phyloP scores from a whole-genome alignment of 2,329 filamentous ascomycete species.

The Trichoderma simmonsii region DNA sequence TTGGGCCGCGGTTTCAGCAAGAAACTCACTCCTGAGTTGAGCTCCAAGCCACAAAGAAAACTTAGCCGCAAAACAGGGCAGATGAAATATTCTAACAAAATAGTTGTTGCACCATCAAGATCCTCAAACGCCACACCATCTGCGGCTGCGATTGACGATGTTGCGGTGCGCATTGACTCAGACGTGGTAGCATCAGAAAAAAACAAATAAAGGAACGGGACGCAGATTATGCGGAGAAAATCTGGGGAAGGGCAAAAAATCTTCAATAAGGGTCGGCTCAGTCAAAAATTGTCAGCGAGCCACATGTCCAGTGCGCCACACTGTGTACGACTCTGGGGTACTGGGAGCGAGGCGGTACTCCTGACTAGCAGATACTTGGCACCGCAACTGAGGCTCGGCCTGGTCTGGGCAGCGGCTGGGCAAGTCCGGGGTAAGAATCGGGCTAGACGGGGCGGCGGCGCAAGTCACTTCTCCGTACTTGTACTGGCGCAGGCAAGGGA shows the following conservation, averaged over 20 bases:
- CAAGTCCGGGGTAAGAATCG: neutral
- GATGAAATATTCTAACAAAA: neutral
- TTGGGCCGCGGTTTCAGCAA: neutral
- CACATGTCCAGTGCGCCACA: neutral
- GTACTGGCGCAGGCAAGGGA: neutral
- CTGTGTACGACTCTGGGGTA: neutral
- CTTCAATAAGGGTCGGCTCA: neutral
- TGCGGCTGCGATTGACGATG: neutral
- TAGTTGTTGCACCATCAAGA: neutral
- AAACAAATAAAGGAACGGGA: neutral
- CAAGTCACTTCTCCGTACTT: neutral
- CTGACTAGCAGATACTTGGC: neutral
- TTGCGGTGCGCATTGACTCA: neutral
- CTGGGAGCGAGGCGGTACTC: neutral
- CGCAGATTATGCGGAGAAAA: constrained; percentile 15
- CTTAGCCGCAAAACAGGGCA: neutral
- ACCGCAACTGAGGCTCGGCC: neutral
- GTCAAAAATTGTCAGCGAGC: neutral
- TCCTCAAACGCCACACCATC: neutral
- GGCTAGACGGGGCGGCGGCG: neutral
- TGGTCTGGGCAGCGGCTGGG: neutral
- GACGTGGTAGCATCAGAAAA: neutral
- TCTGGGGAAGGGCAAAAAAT: constrained; percentile 4
- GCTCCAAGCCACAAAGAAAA: neutral
- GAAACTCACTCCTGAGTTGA: neutral